Evolutionary conservation across 148 eudicot genomes (phyloP).

Genomic region (Silene conica): DNA sequence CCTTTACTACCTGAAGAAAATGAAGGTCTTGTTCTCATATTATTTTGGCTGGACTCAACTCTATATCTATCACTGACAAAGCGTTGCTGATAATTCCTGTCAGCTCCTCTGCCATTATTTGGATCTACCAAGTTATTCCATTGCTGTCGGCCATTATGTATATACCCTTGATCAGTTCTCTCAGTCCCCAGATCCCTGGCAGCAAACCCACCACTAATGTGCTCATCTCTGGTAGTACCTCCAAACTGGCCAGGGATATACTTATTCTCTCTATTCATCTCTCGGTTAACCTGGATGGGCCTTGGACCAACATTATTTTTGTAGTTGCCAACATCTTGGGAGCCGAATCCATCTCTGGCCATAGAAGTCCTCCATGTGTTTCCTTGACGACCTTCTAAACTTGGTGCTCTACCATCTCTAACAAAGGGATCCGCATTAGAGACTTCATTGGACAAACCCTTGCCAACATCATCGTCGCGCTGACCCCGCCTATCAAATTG

Average conservation of each 20-base stretch:
- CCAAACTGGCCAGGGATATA: constrained; percentile 41
- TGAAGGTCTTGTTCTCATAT: constrained; percentile 40
- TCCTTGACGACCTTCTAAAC: constrained; percentile 49
- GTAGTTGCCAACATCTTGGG: constrained; percentile 32
- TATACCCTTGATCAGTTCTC: constrained; percentile 51
- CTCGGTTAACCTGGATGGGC: constrained; percentile 30
- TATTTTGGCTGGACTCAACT: constrained; percentile 36
- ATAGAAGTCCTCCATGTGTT: constrained; percentile 47
- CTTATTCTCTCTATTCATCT: constrained; percentile 41
- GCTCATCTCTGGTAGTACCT: constrained; percentile 34
- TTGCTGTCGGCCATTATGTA: constrained; percentile 45
- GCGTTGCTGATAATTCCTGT: constrained; percentile 34
- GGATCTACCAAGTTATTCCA: constrained; percentile 40
- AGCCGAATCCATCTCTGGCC: constrained; percentile 35
- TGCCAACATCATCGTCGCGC: constrained; percentile 56
- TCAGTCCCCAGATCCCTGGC: constrained; percentile 37
- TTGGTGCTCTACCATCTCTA: constrained; percentile 40
- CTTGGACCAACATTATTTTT: constrained; percentile 35
- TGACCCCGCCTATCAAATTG: constrained; percentile 52
- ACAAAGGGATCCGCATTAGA: constrained; percentile 40
- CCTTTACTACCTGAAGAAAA: constrained; percentile 45
- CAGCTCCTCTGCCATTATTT: constrained; percentile 38
- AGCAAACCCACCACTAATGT: constrained; percentile 21
- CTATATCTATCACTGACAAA: constrained; percentile 44
- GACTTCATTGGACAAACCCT: constrained; percentile 48